Evolutionary conservation across 2,329 filamentous ascomycete species (phyloP), one percentile per base, ranked within the genome.

Genomic region (Trichoderma oligosporum): DNA sequence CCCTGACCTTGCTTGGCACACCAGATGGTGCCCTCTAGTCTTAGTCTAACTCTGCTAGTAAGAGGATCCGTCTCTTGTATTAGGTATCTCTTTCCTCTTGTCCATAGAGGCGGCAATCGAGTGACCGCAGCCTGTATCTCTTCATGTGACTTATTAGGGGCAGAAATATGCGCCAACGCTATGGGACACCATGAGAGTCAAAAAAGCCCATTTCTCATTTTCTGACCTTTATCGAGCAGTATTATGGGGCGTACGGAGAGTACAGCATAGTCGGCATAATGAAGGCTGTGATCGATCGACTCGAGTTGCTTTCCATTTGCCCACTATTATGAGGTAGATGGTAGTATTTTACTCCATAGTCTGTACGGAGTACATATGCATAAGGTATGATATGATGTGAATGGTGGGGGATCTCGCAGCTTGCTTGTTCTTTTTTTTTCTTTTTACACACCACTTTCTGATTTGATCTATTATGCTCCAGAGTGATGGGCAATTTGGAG

Each of bases 141-240:
- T 53, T 53, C 49, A 53, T 53, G 49, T 53, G 49, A 53, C 49
- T 36, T 53, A 29, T 29, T 53, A 44, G 49, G 39, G 49, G 49
- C 49, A 44, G 14, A 7, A n/a, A 45, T 29, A 38, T 46, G 51
- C 51, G 41, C 51, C 51, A 46, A 44, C 51, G 51, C 51, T 46
- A 46, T 53, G 39, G 41, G 25, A n/a, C 7, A 24, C 16, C 18
- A 44, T 25, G 31, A 9, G n/a, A 22, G 29, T 22, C 16, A 4
- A 25, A 14, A n/a, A 16, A 25, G 14, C 24, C 27, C 29, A 54
- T 16, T 36, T 54, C 22, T 27, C 51, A 27, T 20, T 27, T 27
- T 36, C 20, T 8, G 7, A 8, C 51, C 51, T 27, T 39, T 35
- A 18, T 11, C 7, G n/a, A 25, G n/a, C 25, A 44, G 22, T 25